Conservation (phyloP, 192 early-diverging fungal species). For the Coemansia sp. region DNA sequence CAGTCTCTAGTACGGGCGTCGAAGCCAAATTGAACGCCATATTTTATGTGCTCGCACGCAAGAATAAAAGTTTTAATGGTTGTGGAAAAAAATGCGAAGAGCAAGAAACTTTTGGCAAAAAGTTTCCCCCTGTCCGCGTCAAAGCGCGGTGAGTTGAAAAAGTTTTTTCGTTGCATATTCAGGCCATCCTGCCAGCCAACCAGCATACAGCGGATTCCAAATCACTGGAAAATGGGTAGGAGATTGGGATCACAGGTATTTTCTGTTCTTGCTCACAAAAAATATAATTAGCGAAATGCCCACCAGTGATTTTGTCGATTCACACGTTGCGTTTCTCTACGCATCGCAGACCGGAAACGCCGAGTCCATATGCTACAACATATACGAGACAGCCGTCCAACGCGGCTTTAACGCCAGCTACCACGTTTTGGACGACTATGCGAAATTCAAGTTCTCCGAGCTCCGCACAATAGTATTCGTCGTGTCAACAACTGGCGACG, state of each 20-base stretch:
- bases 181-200: too few relatives aligned
- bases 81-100: too few relatives aligned
- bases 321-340: slow-evolving; percentile 58
- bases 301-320: slow-evolving; percentile 9
- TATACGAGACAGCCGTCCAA: slow-evolving; percentile 71
- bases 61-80: neutral
- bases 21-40: slow-evolving; percentile 49
- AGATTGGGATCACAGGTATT: neutral
- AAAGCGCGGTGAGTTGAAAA: slow-evolving; percentile 5
- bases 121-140: neutral
- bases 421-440: slow-evolving; percentile 73
- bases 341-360: slow-evolving; percentile 96
- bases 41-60: neutral
- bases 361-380: slow-evolving; percentile 85
- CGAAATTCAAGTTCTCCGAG: slow-evolving; percentile 52
- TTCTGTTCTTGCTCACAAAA: slow-evolving; percentile 13
- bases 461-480: slow-evolving; percentile 66
- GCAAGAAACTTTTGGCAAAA: too few relatives aligned
- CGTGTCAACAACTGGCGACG: slow-evolving; percentile 91
- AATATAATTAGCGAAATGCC: neutral
- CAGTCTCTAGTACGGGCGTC: slow-evolving; percentile 43
- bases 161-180: neutral
- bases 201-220: too few relatives aligned
- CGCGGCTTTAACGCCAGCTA: slow-evolving; percentile 68
- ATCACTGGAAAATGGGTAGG: too few relatives aligned